Base-by-base conservation (phyloP, 352 stramenopile species). In the Pythium folliculosum region DNA sequence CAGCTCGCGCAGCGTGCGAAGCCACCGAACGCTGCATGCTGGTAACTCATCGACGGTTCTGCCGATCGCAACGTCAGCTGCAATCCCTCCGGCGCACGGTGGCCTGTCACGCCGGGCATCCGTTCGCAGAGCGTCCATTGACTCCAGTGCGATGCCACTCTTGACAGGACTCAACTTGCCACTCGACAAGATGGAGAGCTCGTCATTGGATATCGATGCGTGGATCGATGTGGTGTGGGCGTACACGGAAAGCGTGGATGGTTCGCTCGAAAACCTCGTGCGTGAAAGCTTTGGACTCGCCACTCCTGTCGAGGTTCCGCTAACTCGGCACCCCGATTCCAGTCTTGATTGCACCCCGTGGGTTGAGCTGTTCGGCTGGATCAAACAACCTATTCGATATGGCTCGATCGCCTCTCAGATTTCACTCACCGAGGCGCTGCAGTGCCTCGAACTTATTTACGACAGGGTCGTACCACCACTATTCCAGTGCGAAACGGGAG, bases 221-320 rank as follows among this genome's bases (percentile, higher is more conserved):
- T 84, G 77, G 77, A 45, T 84, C 5, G 71, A 80, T 17, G 13
- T 74, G 0, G 23, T 80, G 53, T 84, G 77, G 77, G 55, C 1
- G 3, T 80, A 80, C 64, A 57, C 72, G 0, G 45, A 38, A 1
- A 49, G 8, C 19, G 30, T 73, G 13, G 67, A 65, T 27, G 22
- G 37, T 16, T 7, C 55, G 0, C 22, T 70, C 2, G 60, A 74
- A 27, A 62, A 27, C 8, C 49, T 63, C 2, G 43, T 54, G 6
- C 55, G 67, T 9, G 67, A 74, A 49, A 45, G 62, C 0, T 74
- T 74, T 50, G 67, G 67, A 8, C 19, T 73, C 12, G 17, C 63
- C 0, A 17, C 48, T 22, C 47, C 67, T 14, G 52, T 60, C 21
- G 55, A 69, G 8, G 44, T 22, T 0, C 16, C 2, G 0, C 50